Evolutionary conservation across 352 stramenopile genomes (phyloP).

Genomic region (Globisporangium uncinulatum): DNA sequence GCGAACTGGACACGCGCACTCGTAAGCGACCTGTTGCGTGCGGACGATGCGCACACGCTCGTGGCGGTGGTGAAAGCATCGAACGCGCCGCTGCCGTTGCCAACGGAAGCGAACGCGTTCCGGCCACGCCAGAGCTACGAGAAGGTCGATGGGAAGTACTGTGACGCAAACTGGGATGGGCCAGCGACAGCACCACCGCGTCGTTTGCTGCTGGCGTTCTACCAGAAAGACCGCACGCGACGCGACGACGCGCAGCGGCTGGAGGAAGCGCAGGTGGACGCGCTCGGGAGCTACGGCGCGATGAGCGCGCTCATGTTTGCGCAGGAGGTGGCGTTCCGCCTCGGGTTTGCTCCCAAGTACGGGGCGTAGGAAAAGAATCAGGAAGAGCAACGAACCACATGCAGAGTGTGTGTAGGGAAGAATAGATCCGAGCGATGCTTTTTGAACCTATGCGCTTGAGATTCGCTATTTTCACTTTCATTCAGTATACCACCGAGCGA

Average conservation of each 20-base stretch:
- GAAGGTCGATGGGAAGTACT: conserved; percentile 55
- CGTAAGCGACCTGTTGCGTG: conserved; percentile 27
- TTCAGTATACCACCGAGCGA: no score
- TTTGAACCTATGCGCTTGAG: no score
- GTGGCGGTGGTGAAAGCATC: conserved; percentile 39
- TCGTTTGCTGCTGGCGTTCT: conserved; percentile 50
- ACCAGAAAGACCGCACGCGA: conserved; percentile 60
- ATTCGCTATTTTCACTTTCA: no score
- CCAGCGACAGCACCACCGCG: conserved; percentile 4
- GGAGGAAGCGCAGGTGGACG: conserved; percentile 42
- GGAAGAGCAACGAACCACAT: background rate
- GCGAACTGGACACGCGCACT: conserved; percentile 41
- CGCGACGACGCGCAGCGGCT: conserved; percentile 45
- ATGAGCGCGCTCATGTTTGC: conserved; percentile 73
- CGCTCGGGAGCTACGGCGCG: conserved; percentile 44
- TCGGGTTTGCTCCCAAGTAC: conserved; percentile 75
- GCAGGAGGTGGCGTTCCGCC: conserved; percentile 74
- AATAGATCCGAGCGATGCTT: background rate
- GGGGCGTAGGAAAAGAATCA: conserved; percentile 31
- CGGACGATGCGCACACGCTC: conserved; percentile 27
- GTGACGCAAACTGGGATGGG: background rate
- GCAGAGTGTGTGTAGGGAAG: background rate
- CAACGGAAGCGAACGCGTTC: conserved; percentile 24
- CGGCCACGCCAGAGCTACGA: conserved; percentile 60
- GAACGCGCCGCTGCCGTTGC: conserved; percentile 12